A percentile compares a stretch with the other conserved stretches of the same genome.
Conservation (phyloP, 2,329 filamentous ascomycete genomes). For the Penicillium sp. region DNA sequence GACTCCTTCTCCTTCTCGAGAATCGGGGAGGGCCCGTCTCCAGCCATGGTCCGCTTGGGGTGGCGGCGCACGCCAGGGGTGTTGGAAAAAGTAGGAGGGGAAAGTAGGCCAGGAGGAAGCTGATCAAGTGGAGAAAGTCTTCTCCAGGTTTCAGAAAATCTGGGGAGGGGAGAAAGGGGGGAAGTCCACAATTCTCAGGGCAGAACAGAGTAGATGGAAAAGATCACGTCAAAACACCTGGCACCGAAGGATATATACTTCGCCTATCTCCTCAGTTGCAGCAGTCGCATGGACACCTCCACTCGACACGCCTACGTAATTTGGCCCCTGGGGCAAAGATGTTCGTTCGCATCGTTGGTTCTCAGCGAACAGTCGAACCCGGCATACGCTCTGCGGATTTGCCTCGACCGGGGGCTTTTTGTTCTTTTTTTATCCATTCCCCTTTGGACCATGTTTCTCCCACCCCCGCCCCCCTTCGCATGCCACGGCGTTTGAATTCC, state of each 20-base stretch:
- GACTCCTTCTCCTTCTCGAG: not conserved
- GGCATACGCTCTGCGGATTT: not conserved
- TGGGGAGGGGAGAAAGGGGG: too few relatives aligned
- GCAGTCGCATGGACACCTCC: too few relatives aligned
- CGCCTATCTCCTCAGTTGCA: too few relatives aligned
- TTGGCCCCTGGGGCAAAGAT: not conserved
- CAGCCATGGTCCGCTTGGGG: not conserved
- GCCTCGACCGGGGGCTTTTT: not conserved
- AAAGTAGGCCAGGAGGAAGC: too few relatives aligned
- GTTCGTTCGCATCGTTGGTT: not conserved
- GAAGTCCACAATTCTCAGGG: not conserved
- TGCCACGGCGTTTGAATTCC: not conserved
- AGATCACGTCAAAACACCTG: too few relatives aligned
- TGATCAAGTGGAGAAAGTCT: too few relatives aligned
- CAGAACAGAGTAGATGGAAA: not conserved
- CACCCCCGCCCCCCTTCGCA: not conserved
- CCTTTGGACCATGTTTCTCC: not conserved
- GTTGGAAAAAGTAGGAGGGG: too few relatives aligned
- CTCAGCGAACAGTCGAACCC: not conserved
- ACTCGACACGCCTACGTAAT: not conserved
- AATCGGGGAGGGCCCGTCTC: not conserved
- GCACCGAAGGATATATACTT: too few relatives aligned
- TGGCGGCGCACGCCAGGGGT: too few relatives aligned
- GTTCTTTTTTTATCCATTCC: not conserved
- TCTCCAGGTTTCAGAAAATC: too few relatives aligned